A percentile compares a stretch with the other conserved stretches of the same genome.
These are phyloP conservation scores for Stemphylium vesicarium DNA, from an alignment of 2,329 filamentous ascomycete species.

Conservation along the genomic window DNA sequence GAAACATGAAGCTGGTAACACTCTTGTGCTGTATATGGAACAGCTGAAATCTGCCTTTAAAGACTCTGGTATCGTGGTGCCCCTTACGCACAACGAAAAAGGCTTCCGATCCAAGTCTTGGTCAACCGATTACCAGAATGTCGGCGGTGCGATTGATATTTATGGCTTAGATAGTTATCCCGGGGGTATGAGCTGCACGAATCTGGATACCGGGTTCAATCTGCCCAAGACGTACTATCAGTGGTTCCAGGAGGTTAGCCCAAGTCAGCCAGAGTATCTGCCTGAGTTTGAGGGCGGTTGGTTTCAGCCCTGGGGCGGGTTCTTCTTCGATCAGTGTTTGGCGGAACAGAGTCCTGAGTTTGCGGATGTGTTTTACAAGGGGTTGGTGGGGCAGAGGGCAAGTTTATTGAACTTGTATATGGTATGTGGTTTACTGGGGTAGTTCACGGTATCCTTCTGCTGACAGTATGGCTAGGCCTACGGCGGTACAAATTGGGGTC, in stretches of 20 bases:
- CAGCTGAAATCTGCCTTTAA: conserved; percentile 57
- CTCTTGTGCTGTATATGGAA: conserved; percentile 60
- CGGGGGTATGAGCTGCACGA: conserved; percentile 58
- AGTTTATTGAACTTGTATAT: conserved; percentile 61
- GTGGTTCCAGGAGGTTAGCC: conserved; percentile 64
- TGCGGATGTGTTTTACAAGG: conserved; percentile 64
- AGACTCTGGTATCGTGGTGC: conserved; percentile 57
- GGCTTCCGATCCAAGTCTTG: conserved; percentile 58
- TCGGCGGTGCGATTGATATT: conserved; percentile 61
- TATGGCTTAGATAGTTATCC: conserved; percentile 58
- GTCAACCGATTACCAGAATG: conserved; percentile 63
- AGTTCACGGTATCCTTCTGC: neutral
- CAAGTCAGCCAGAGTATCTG: conserved; percentile 60
- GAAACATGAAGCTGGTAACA: conserved; percentile 52
- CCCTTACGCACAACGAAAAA: conserved; percentile 60
- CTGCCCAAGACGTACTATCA: conserved; percentile 62
- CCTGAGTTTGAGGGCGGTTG: conserved; percentile 63
- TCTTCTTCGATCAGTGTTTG: conserved; percentile 59
- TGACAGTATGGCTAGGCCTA: neutral
- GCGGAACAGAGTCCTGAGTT: conserved; percentile 57
- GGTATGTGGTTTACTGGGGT: conserved; percentile 39
- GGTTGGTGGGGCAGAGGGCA: conserved; percentile 59
- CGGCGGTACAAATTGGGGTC: conserved; percentile 64
- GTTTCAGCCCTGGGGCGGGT: conserved; percentile 61
- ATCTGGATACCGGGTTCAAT: conserved; percentile 57